Base-by-base conservation (phyloP, 2,329 filamentous ascomycete species). In the Dothideomycetes sp. region DNA sequence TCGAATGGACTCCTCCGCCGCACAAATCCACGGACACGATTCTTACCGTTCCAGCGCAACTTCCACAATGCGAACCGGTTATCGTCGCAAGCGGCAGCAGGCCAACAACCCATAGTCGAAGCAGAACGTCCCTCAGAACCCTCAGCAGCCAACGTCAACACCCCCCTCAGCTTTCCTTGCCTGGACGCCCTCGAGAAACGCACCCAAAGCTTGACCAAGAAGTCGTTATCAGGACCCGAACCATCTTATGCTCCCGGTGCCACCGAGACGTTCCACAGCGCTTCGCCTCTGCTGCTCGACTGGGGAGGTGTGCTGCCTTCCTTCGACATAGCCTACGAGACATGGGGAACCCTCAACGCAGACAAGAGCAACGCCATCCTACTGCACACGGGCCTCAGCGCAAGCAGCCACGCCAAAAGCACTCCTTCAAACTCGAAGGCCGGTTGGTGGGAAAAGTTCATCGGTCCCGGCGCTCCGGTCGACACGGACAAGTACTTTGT, bases 371-470 rank as follows among this genome's bases (percentile, higher is more conserved):
- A 98, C 60, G 87, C 80, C 4, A 91, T 98, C 47, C 72, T 98
- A 7, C 67, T 98, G 2, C 87, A 96, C 59, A 98, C 91, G 0
- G 91, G 91, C 7, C 72, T 98, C 4, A 95, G 88, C 1, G 91
- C 91, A n/a, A 95, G 88, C 5, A 96, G 88, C 43, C 91, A 98
- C 64, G 91, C 91, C 2, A 88, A 88, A 57, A 95, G 87, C 44
- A 96, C 89, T n/a, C 71, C 76, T 38, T 68, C 71, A 8, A 98
- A 98, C 60, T 75, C 84, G 0, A 83, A 88, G 59, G 82, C 87
- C 0, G 91, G 91, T 3, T 98, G 91, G 91, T 98, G 91, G 91
- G 91, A 98, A 64, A 89, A 83, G 61, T 98, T 98, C 60, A 96
- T 98, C 55, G 91, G 91, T 0, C 83, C 88, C 0, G 86, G 84